Evolutionary conservation across 164 flowering plant genomes (phyloP), one percentile per base, ranked within the genome.

Genomic region (Aristolochia californica): DNA sequence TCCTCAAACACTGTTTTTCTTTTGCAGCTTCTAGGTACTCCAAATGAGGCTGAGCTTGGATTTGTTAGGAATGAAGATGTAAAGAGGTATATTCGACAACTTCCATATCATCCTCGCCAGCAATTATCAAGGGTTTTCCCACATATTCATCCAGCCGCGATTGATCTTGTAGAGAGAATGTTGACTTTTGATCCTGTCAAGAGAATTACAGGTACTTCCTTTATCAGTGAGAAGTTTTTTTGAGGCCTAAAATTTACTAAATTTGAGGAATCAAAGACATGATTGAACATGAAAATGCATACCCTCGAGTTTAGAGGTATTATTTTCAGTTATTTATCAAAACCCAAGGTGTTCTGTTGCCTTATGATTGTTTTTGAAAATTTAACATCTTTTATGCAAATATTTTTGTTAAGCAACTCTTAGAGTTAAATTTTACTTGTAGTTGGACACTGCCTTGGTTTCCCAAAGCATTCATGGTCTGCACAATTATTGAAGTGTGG

Each of bases 161-260:
- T 91, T 57, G 96, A 91, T 75, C 89, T 91, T 13, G 62, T 91
- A 17, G 96, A 91, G 57, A 87, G 64, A 75, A 91, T 91, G 96
- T 64, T 91, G 70, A 85, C 95, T 65, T 84, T 88, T 74, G 87
- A 91, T 66, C 98, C 98, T 44, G 60, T 78, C 5, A 78, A 53
- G 68, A 81, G 97, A 79, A 88, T 93, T 26, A 88, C 96, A 62
- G 98, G 98, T 88, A 66, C 13, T 45, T 55, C 34, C 24, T 16
- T 17, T 28, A 9, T 54, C 1, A 13, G 5, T 22, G 16, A 25
- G 55, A 21, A 45, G 18, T 27, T 51, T 40, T 48, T 51, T n/a
- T 24, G 20, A 11, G 60, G 21, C 44, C 34, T 30, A 45, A 27
- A 27, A 27, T n/a, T 18, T 54, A 17, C 34, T 8, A 17, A 18